A percentile compares a stretch with the other conserved stretches of the same genome.
phyloP scores from a whole-genome alignment of 2,329 filamentous ascomycete species.

The Aspergillus brunneoviolaceus region DNA sequence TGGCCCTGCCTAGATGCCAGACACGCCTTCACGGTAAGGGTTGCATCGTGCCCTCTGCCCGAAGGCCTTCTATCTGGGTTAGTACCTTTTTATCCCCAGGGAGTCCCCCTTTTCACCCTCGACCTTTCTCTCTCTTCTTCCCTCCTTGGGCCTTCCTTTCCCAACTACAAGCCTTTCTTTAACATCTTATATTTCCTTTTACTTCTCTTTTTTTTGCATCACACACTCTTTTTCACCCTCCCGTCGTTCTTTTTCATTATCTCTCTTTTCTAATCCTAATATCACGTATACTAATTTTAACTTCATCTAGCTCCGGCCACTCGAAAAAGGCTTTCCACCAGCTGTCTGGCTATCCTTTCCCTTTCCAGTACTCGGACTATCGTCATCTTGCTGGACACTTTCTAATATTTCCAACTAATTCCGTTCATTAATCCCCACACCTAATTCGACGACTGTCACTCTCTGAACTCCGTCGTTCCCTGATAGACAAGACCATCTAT shows the following conservation, averaged over 20 bases:
- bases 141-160: conserved; percentile 7
- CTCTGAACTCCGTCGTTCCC: conserved; percentile 47
- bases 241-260: conserved; percentile 13
- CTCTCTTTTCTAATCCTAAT: conserved; percentile 22
- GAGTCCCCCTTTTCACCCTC: conserved; percentile 21
- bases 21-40: conserved; percentile 45
- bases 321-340: conserved; percentile 27
- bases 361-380: conserved; percentile 40
- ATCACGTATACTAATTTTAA: conserved; percentile 32
- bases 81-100: conserved; percentile 33
- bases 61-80: conserved; percentile 45
- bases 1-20: conserved; percentile 46
- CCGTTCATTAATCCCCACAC: conserved; percentile 52
- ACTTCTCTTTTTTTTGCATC: neutral
- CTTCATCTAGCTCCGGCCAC: conserved; percentile 34
- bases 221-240: neutral
- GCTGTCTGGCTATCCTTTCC: conserved; percentile 27
- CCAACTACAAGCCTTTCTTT: conserved; percentile 16
- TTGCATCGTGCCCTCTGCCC: conserved; percentile 42
- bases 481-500: conserved; percentile 33
- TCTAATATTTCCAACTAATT: conserved; percentile 58
- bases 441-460: conserved; percentile 52
- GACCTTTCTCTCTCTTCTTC: conserved; percentile 10
- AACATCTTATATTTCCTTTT: conserved; percentile 12
- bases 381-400: conserved; percentile 42